These are phyloP conservation scores for Lasiodiplodia theobromae DNA, from an alignment of 2,329 filamentous ascomycete genomes.

Conservation along the genomic window DNA sequence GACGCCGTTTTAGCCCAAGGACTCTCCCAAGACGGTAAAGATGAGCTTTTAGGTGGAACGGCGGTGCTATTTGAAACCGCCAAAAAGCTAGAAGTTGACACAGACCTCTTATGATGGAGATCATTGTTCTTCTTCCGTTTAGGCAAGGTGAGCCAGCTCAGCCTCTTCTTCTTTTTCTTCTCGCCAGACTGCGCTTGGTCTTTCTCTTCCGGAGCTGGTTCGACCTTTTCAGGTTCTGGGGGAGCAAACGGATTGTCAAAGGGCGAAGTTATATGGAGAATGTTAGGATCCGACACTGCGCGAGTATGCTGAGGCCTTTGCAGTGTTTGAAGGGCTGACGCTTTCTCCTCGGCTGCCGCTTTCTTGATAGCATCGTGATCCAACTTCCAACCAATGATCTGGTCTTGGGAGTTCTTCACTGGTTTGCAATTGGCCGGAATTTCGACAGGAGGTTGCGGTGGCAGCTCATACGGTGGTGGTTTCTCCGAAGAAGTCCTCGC, in stretches of 20 bases:
- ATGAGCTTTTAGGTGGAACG: slow-evolving; percentile 3
- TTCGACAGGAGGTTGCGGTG: not conserved
- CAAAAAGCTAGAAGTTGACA: slow-evolving; percentile 15
- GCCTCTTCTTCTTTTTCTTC: slow-evolving; percentile 25
- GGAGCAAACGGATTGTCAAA: slow-evolving; percentile 25
- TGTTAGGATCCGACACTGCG: slow-evolving; percentile 9
- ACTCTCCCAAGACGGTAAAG: slow-evolving; percentile 21
- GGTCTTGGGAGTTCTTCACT: slow-evolving; percentile 4
- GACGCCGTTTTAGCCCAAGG: slow-evolving; percentile 13
- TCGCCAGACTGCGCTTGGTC: not conserved
- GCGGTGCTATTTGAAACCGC: slow-evolving; percentile 10
- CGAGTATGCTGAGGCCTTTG: slow-evolving; percentile 7
- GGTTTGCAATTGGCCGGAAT: not conserved
- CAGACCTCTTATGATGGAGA: slow-evolving; percentile 22
- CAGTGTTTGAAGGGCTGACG: not conserved
- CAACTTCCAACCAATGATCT: slow-evolving; percentile 5
- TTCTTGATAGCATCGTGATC: slow-evolving; percentile 2
- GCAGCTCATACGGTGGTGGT: not conserved
- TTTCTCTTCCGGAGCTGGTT: not conserved
- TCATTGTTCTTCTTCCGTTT: slow-evolving; percentile 24
- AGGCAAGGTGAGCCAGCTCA: slow-evolving; percentile 22
- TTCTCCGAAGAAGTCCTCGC: not conserved
- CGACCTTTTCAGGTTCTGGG: not conserved
- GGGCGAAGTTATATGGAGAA: not conserved
- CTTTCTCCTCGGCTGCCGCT: not conserved